phyloP scores from a whole-genome alignment of 2,329 filamentous ascomycete genomes.

The Fusarium papillatum region DNA sequence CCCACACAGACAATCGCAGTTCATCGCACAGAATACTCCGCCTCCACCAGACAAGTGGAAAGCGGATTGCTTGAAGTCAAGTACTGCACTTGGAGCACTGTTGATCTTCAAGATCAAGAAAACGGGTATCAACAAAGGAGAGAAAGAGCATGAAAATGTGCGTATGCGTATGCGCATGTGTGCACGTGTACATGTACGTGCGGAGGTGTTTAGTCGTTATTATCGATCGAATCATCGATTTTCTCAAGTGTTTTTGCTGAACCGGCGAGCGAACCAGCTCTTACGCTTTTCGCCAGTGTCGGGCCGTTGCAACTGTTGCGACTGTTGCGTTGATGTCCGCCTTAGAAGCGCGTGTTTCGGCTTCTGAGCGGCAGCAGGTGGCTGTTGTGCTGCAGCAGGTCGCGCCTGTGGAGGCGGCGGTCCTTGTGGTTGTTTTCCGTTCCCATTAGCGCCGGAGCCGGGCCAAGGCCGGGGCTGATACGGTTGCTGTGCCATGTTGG shows the following conservation, averaged over 20 bases:
- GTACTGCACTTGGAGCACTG: slow-evolving; percentile 1
- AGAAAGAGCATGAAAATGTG: slow-evolving; percentile 28
- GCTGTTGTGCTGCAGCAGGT: slow-evolving; percentile 30
- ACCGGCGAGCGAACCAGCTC: slow-evolving; percentile 89
- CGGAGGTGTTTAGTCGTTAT: slow-evolving; percentile 15
- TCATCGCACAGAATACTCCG: slow-evolving; percentile 17
- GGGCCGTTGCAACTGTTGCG: slow-evolving; percentile 37
- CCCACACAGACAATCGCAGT: slow-evolving; percentile 13
- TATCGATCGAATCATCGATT: slow-evolving; percentile 1
- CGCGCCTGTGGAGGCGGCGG: slow-evolving; percentile 44
- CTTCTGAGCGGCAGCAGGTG: slow-evolving; percentile 38
- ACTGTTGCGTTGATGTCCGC: slow-evolving; percentile 44
- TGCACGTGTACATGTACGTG: slow-evolving; percentile 1
- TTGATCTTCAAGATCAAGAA: slow-evolving; percentile 26
- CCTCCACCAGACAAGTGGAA: slow-evolving; percentile 15
- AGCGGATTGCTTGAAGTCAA: slow-evolving; percentile 3
- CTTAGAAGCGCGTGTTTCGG: slow-evolving; percentile 47
- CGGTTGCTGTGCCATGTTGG: slow-evolving; percentile 56
- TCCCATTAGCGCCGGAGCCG: slow-evolving; percentile 45
- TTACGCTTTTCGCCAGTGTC: slow-evolving; percentile 78
- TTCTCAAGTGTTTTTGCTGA: slow-evolving; percentile 71
- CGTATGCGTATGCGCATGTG: slow-evolving; percentile 13
- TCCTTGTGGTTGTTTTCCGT: slow-evolving; percentile 41
- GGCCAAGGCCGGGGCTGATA: slow-evolving; percentile 59
- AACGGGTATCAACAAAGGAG: slow-evolving; percentile 47